Percentiles rank a stretch among this genome's conserved stretches.
These are phyloP conservation scores for Aspergillus aculeatus DNA, from an alignment of 2,329 filamentous ascomycete species.

Conservation along the genomic window DNA sequence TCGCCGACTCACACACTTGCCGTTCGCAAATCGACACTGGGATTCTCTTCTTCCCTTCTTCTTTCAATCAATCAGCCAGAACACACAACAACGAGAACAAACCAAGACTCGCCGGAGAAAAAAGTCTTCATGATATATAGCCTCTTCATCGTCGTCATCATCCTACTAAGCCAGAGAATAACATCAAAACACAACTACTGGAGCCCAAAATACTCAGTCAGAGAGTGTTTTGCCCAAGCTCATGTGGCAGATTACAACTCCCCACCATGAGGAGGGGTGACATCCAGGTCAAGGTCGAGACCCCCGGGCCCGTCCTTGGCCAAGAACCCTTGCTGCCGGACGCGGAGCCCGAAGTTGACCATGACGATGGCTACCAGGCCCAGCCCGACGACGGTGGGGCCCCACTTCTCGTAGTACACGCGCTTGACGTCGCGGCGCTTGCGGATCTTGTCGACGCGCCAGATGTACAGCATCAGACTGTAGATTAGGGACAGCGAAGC, in stretches of 20 bases:
- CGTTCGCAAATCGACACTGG: neutral
- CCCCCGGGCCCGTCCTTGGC: slow-evolving; percentile 11
- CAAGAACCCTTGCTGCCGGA: slow-evolving; percentile 52
- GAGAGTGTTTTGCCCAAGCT: neutral
- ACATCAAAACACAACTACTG: neutral
- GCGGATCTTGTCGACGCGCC: slow-evolving; percentile 82
- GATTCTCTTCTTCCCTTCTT: no score
- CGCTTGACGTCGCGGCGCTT: slow-evolving; percentile 73
- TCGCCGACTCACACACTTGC: no score
- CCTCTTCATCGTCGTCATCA: no score
- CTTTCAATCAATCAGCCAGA: no score
- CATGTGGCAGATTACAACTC: slow-evolving; percentile 11
- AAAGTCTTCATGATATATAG: no score
- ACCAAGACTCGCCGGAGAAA: no score
- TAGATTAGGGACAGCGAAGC: slow-evolving; percentile 79
- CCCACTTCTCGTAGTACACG: slow-evolving; percentile 82
- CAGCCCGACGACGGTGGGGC: slow-evolving; percentile 73
- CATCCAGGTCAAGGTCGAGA: neutral
- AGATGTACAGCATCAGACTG: slow-evolving; percentile 78
- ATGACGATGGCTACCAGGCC: slow-evolving; percentile 71
- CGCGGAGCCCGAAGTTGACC: slow-evolving; percentile 77
- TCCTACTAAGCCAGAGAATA: no score
- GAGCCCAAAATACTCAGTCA: no score
- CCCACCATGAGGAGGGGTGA: slow-evolving; percentile 8
- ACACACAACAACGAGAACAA: no score